Base-by-base conservation (phyloP, 352 stramenopile species). In the Phytophthora hibernalis region DNA sequence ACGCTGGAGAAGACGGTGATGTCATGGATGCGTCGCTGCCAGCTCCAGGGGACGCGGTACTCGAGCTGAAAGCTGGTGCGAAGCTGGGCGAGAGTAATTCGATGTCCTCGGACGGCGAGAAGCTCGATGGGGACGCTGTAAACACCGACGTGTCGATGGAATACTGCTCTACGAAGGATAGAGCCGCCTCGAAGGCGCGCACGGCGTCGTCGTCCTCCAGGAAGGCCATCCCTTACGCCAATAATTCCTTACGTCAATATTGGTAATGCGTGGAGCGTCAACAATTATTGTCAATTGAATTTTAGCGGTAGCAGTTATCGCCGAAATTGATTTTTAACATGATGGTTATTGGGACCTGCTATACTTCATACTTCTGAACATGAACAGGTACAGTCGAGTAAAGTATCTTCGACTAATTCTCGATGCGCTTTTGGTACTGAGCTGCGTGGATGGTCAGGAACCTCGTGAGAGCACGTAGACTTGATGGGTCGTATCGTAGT, bases 81-180 rank as follows among this genome's bases (percentile, higher is more conserved):
- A 65, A 28, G 42, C 44, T 66, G 0, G 60, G 56, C 2, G 70
- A 78, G n/a, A 75, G 52, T n/a, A 78, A 33, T 26, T 75, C 60
- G 11, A 74, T 57, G 40, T 72, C 65, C 12, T 74, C 65, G 1
- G 52, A 66, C 37, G 54, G 20, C 33, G 31, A 56, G 9, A 71
- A 44, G 5, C 26, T n/a, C 7, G 57, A 53, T 7, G 60, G 54
- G 16, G 54, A 68, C 15, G 43, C 22, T 11, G 54, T 74, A 22
- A 74, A 77, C 33, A 68, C 13, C 4, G 70, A 72, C 24, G 70
- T 72, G 15, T 78, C 70, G 40, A 75, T 78, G 2, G 70, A 67
- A 30, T 78, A 76, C 57, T 80, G 68, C 48, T 80, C 72, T 18
- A 77, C 60, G 44, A 77, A 80, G 5, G 64, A 77, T n/a, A 80